These are phyloP conservation scores for Leersia perrieri DNA, from an alignment of 176 grass and related monocot genomes.

Conservation along the genomic window DNA sequence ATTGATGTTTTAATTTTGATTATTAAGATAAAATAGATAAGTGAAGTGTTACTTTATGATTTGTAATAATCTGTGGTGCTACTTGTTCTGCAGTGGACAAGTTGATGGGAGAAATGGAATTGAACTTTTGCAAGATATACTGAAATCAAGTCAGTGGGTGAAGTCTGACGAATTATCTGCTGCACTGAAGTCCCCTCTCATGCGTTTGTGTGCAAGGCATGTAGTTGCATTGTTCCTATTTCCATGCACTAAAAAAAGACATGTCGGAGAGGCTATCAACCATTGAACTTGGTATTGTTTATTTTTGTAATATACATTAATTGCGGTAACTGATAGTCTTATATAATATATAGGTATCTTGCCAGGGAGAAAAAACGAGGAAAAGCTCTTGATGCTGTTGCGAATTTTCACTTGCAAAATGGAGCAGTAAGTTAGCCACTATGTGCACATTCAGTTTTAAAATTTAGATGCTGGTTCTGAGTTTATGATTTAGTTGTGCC, in stretches of 20 bases:
- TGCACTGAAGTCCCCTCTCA: slow-evolving; percentile 64
- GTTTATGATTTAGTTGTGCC: not conserved
- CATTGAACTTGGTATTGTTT: not conserved
- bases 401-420: slow-evolving; percentile 99
- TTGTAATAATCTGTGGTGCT: slow-evolving; percentile 15
- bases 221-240: not conserved
- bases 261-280: not conserved
- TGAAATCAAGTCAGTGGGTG: slow-evolving; percentile 65
- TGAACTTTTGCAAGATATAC: slow-evolving; percentile 67
- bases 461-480: not conserved
- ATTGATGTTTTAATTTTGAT: not conserved
- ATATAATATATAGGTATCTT: slow-evolving; percentile 65
- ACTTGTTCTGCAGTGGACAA: slow-evolving; percentile 52
- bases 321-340: slow-evolving; percentile 5
- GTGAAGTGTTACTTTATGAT: not conserved
- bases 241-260: not conserved
- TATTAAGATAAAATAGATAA: not conserved
- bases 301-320: not conserved
- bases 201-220: slow-evolving; percentile 93
- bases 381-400: slow-evolving; percentile 83
- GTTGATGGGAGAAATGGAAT: slow-evolving; percentile 56
- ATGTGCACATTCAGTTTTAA: not conserved
- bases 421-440: slow-evolving; percentile 67
- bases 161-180: slow-evolving; percentile 63
- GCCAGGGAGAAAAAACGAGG: slow-evolving; percentile 83